Percentiles rank a stretch among this genome's conserved stretches.
Evolutionary conservation across 306 rosid genomes (phyloP).

Genomic region (Gillenia trifoliata): DNA sequence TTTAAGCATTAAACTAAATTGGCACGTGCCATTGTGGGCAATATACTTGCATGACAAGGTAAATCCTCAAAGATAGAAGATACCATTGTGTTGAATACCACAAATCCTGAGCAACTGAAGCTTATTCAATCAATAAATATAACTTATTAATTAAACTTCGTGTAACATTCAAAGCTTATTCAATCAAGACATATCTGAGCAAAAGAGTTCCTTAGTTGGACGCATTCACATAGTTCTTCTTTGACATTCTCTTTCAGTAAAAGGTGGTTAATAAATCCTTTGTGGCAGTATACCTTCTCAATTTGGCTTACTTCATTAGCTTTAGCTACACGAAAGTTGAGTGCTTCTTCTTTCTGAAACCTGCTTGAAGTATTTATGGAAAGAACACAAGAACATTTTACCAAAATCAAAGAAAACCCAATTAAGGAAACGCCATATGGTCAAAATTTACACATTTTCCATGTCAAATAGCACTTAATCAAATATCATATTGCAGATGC

Average conservation of each 20-base stretch:
- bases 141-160: not conserved
- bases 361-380: constrained; percentile 33
- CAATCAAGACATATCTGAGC: not conserved
- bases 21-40: not conserved
- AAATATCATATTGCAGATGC: not conserved
- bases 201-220: not conserved
- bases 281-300: constrained; percentile 65
- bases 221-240: not conserved
- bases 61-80: not conserved
- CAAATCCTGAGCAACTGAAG: not conserved
- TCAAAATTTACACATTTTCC: not conserved
- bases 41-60: not conserved
- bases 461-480: not conserved
- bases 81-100: not conserved
- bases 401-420: not conserved
- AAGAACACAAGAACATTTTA: not conserved
- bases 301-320: constrained; percentile 62
- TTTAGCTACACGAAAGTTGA: constrained; percentile 62
- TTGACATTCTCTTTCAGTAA: not conserved
- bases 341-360: constrained; percentile 85
- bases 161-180: not conserved
- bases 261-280: constrained; percentile 11
- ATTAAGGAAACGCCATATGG: not conserved
- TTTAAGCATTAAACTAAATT: not conserved
- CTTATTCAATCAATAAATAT: not conserved